Evolutionary conservation across 2,329 filamentous ascomycete genomes (phyloP), one percentile per base, ranked within the genome.

Genomic region (Rhytidhysteron rufulum): DNA sequence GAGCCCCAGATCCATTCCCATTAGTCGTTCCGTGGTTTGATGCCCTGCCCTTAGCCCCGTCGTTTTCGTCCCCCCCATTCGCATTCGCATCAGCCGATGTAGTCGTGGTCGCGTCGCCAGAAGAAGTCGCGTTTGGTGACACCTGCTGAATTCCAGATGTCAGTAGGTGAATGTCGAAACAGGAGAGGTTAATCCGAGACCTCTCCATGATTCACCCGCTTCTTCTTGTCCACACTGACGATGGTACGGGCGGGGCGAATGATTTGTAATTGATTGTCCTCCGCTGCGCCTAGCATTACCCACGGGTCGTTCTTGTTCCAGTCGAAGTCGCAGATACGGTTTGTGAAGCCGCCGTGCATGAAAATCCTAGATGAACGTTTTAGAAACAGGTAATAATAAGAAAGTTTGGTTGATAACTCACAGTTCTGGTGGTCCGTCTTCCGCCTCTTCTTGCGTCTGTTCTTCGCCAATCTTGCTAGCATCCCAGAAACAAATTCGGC

Each of bases 331-430:
- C 88, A 89, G 46, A 98, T 81, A 51, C 94, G 86, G 69, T 96
- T 96, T 9, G 93, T 98, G 71, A 98, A 94, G 22, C 93, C 93
- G 45, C 93, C 93, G 58, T 98, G 93, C 90, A 98, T 97, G 70
- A 98, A 98, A 2, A 98, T 73, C 34, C 86, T 89, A 47, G 10
- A 9, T 1, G 9, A 8, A 10, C 21, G 39, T 55, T 44, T 58
- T 52, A 19, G 40, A 44, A 16, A 21, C 31, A 17, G 21, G 21
- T 21, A 19, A 21, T 13, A 3, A 11, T 5, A 16, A 11, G 10
- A 13, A 42, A 41, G 18, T 24, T 18, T 32, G 31, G 10, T 34
- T 49, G 49, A 62, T 49, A 63, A 79, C 85, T 69, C 75, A 93
- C 86, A 98, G 75, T 68, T 98, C 93, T 37, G 93, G 91, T 2